A percentile compares a stretch with the other conserved stretches of the same genome.
Evolutionary conservation across 2,329 filamentous ascomycete genomes (phyloP).

Genomic region (Lachnellula arida): DNA sequence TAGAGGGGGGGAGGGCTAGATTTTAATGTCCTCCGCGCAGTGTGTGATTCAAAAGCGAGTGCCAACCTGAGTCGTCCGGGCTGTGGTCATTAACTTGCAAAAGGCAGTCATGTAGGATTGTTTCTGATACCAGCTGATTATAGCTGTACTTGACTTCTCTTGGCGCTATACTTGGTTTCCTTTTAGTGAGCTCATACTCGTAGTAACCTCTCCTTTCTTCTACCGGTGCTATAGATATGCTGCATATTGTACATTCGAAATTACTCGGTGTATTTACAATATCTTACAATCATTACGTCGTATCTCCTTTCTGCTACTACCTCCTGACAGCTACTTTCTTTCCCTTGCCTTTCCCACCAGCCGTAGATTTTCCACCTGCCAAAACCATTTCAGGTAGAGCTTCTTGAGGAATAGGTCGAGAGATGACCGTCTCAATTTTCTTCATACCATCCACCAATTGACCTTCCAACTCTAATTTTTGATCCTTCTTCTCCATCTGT

Average conservation of each 20-base stretch:
- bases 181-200: not conserved
- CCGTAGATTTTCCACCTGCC: slow-evolving; percentile 15
- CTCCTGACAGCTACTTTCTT: slow-evolving; percentile 27
- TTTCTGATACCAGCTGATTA: too few relatives aligned
- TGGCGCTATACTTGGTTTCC: not conserved
- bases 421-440: slow-evolving; percentile 41
- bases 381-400: slow-evolving; percentile 26
- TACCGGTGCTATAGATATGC: not conserved
- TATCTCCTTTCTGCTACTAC: slow-evolving; percentile 10
- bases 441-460: slow-evolving; percentile 54
- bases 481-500: slow-evolving; percentile 49
- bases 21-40: too few relatives aligned
- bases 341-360: slow-evolving; percentile 1
- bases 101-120: too few relatives aligned
- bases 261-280: slow-evolving; percentile 15
- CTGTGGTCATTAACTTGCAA: too few relatives aligned
- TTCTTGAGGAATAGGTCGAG: slow-evolving; percentile 12
- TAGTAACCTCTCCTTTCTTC: too few relatives aligned
- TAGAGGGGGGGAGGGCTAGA: too few relatives aligned
- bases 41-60: too few relatives aligned
- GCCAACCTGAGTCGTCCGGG: too few relatives aligned
- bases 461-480: slow-evolving; percentile 48
- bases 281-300: slow-evolving; percentile 15
- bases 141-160: not conserved
- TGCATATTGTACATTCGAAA: slow-evolving; percentile 1